A percentile compares a stretch with the other conserved stretches of the same genome.
These are phyloP conservation scores for Boletus subcaerulescens DNA, from an alignment of 768 basidiomycete genomes.

Conservation along the genomic window DNA sequence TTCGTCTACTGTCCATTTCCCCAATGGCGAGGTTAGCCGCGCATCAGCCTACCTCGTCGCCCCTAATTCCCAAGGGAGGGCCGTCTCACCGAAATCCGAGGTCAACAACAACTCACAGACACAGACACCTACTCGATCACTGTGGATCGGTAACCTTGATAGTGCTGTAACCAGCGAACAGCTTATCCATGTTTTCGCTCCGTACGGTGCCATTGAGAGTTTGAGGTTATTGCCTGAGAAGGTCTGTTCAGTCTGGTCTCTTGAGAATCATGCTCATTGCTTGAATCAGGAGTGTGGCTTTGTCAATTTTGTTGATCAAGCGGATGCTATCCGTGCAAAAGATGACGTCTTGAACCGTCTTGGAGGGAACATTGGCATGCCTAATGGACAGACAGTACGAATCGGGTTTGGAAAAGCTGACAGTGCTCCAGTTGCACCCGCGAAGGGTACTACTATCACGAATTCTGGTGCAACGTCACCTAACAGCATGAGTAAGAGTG, in stretches of 20 bases:
- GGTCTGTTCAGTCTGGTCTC: constrained; percentile 41
- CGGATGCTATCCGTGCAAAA: constrained; percentile 95
- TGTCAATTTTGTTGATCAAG: constrained; percentile 95
- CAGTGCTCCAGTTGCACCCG: constrained; percentile 88
- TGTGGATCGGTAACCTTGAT: constrained; percentile 99
- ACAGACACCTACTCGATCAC: constrained; percentile 90
- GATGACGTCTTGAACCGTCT: constrained; percentile 96
- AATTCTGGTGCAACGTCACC: constrained; percentile 68
- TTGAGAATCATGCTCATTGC: constrained; percentile 17
- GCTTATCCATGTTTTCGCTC: constrained; percentile 91
- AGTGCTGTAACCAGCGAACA: constrained; percentile 92
- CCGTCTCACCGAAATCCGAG: constrained; percentile 83
- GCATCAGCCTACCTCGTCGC: constrained; percentile 68
- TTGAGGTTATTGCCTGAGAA: constrained; percentile 94
- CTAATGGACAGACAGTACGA: constrained; percentile 92
- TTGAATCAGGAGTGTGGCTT: constrained; percentile 88
- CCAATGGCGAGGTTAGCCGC: constrained; percentile 57
- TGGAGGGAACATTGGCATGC: constrained; percentile 91
- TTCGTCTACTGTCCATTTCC: constrained; percentile 64
- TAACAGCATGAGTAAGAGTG: constrained; percentile 47
- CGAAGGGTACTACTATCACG: constrained; percentile 65
- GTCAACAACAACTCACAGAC: constrained; percentile 60
- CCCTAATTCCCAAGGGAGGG: constrained; percentile 64
- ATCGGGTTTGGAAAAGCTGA: constrained; percentile 99
- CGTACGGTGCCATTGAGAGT: constrained; percentile 96